Base-by-base conservation (phyloP, 352 stramenopile species). In the Globisporangium polare region DNA sequence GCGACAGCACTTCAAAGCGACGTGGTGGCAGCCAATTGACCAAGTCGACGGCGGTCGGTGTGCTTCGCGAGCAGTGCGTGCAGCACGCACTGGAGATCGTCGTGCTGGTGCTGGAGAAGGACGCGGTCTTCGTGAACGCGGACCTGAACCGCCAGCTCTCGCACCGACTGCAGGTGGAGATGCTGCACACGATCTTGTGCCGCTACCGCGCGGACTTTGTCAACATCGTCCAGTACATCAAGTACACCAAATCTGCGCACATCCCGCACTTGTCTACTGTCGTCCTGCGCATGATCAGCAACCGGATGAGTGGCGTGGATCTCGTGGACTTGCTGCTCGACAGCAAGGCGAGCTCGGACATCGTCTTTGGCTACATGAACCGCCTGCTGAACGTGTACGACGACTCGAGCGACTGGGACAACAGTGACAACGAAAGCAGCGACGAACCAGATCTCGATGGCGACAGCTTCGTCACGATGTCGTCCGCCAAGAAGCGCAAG, bases 161-260 rank as follows among this genome's bases (percentile, higher is more conserved):
- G 47, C 72, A 80, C n/a, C 75, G 78, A 27, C 60, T 89, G 18
- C 84, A 91, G 61, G 74, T 92, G 15, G 83, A 95, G 61, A 81
- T 83, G 65, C 75, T 95, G 46, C 80, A 92, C 66, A 87, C 67
- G 27, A 89, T 92, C 39, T 66, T 95, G 57, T 84, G 73, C 41
- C 83, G 83, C 26, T 76, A 90, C 41, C 82, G 81, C 5, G 58
- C 74, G 13, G 82, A 92, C 50, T 89, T 95, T 53, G 82, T 95
- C 35, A 87, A 77, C 52, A 83, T 95, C 60, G 68, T 88, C 53
- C 81, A 90, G 72, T 95, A 93, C 68, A 81, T 95, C 58, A 87
- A 90, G 66, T 95, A 91, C 68, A 86, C 78, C 17, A 90, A 92
- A 70, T 81, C 77, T 9, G 60, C 72, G 20, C 78, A 88, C 47